These are phyloP conservation scores for Naganishia onofrii DNA, from an alignment of 768 basidiomycete genomes.

Conservation along the genomic window DNA sequence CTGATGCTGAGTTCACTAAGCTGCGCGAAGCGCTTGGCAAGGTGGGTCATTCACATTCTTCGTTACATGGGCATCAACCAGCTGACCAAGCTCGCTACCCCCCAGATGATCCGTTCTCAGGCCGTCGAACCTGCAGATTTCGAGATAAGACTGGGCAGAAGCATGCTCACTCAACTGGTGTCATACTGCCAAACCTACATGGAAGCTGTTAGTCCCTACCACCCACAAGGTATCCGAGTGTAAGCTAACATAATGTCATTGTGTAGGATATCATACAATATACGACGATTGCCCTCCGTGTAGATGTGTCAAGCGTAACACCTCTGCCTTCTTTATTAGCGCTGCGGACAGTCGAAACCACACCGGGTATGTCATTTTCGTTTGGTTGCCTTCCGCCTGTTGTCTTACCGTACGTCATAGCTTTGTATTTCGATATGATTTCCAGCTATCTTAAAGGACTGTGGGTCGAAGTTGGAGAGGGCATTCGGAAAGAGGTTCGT, in stretches of 20 bases:
- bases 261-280: conserved; percentile 3
- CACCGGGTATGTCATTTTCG: background rate
- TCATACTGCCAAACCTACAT: background rate
- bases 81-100: background rate
- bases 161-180: conserved; percentile 14
- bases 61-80: background rate
- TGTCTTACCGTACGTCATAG: background rate
- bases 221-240: too few species aligned
- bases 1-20: conserved; percentile 7
- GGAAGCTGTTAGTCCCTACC: background rate
- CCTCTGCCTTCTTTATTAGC: conserved; percentile 7
- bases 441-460: conserved; percentile 6
- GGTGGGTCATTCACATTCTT: background rate
- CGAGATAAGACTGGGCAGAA: background rate
- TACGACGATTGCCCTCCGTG: background rate
- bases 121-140: conserved; percentile 13
- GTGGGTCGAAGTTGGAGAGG: conserved; percentile 12
- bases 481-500: conserved; percentile 14
- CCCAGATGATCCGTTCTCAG: background rate
- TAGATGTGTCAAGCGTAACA: conserved; percentile 1
- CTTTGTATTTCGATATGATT: conserved; percentile 19
- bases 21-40: conserved; percentile 4
- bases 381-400: background rate
- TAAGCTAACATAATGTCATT: background rate
- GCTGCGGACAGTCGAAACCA: conserved; percentile 1